Percentiles rank a stretch among this genome's conserved stretches.
These are phyloP conservation scores for Amaranthus palmeri DNA, from an alignment of 148 eudicot species.

Conservation along the genomic window DNA sequence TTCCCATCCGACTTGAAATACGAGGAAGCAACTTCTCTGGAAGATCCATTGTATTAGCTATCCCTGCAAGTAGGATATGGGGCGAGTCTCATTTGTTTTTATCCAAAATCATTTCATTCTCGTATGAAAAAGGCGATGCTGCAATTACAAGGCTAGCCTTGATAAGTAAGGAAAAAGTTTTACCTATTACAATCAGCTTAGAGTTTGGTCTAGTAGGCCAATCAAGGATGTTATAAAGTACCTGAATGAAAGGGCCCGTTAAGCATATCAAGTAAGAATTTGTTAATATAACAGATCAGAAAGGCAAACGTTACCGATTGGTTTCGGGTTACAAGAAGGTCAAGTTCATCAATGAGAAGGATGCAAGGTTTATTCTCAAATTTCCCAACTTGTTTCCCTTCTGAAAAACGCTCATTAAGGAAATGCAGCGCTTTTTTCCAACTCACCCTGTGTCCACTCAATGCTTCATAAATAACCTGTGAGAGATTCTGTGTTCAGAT, in stretches of 20 bases:
- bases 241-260: constrained; percentile 40
- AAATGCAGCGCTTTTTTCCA: constrained; percentile 93
- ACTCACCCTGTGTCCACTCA: constrained; percentile 81
- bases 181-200: constrained; percentile 90
- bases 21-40: constrained; percentile 99
- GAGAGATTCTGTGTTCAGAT: constrained; percentile 20
- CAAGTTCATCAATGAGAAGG: constrained; percentile 92
- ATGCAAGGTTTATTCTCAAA: constrained; percentile 79
- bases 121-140: background rate
- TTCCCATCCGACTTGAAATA: constrained; percentile 95
- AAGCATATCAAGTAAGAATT: background rate
- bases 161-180: constrained; percentile 6
- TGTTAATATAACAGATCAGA: background rate
- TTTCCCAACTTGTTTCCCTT: constrained; percentile 59
- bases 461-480: constrained; percentile 95
- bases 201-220: constrained; percentile 99
- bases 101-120: constrained; percentile 4
- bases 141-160: background rate
- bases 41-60: constrained; percentile 99
- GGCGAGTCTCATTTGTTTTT: background rate
- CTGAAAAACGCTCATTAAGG: constrained; percentile 78
- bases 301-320: constrained; percentile 59
- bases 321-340: constrained; percentile 91
- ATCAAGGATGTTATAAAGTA: constrained; percentile 96
- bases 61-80: constrained; percentile 47